Evolutionary conservation across 176 grass and related monocot genomes (phyloP).

Genomic region (Oryza nivara): DNA sequence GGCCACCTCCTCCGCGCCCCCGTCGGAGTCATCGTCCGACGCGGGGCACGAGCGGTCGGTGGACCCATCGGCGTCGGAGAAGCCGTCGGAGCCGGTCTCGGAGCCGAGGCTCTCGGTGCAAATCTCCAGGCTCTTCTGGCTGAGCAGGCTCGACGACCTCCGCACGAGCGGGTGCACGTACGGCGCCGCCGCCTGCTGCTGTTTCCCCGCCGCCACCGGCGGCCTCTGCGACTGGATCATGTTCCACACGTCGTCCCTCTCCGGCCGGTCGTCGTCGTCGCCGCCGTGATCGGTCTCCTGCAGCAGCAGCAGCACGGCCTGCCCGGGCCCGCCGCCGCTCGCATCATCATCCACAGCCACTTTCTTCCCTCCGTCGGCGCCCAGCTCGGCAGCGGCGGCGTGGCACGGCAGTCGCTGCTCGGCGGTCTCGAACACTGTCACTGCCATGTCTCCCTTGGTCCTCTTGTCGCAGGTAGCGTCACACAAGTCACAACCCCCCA

Average conservation of each 20-base stretch:
- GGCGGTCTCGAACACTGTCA: constrained; percentile 52
- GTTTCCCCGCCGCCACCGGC: background rate
- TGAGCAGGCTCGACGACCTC: constrained; percentile 80
- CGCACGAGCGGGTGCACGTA: constrained; percentile 81
- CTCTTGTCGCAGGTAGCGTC: constrained; percentile 30
- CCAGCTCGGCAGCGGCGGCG: constrained; percentile 17
- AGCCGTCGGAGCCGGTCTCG: constrained; percentile 80
- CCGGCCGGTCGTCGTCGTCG: constrained; percentile 25
- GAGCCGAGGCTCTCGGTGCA: constrained; percentile 99
- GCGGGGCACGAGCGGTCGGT: constrained; percentile 47
- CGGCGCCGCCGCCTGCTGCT: constrained; percentile 27
- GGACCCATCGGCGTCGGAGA: constrained; percentile 44
- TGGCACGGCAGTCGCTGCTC: constrained; percentile 47
- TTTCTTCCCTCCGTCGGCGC: constrained; percentile 11
- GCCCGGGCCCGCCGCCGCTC: constrained; percentile 12
- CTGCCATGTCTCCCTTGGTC: constrained; percentile 38
- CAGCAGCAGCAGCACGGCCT: constrained; percentile 39
- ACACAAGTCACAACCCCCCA: background rate
- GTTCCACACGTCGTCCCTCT: constrained; percentile 71
- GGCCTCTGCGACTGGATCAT: constrained; percentile 68
- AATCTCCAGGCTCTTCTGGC: constrained; percentile 84
- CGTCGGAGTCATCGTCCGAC: constrained; percentile 26
- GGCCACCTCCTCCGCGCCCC: constrained; percentile 29
- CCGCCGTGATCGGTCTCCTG: constrained; percentile 46
- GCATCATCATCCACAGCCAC: background rate